Evolutionary conservation across 306 rosid species (phyloP).

Genomic region (Inga oerstediana): DNA sequence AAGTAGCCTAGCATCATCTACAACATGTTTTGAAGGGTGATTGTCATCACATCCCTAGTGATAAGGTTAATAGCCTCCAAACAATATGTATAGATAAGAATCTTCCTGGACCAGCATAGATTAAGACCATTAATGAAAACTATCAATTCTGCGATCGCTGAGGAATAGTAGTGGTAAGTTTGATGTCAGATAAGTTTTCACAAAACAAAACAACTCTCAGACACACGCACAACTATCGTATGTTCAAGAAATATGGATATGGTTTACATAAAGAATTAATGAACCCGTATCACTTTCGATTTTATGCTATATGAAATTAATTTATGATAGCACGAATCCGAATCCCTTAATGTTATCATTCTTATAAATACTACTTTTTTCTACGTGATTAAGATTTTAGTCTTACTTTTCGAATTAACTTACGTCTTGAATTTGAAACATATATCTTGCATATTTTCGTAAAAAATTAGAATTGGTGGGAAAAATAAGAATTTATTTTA

Average conservation of each 20-base stretch:
- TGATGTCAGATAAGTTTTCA: neutral
- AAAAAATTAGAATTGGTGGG: neutral
- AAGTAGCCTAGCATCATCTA: too few relatives aligned
- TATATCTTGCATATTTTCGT: neutral
- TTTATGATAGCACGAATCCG: neutral
- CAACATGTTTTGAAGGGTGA: too few relatives aligned
- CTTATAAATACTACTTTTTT: neutral
- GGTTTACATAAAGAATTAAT: neutral
- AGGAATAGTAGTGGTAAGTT: too few relatives aligned
- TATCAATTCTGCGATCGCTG: too few relatives aligned
- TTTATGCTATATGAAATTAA: neutral
- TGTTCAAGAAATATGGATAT: too few relatives aligned
- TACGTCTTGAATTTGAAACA: neutral
- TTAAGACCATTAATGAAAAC: too few relatives aligned
- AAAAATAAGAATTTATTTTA: neutral
- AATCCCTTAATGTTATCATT: neutral
- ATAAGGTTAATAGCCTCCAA: too few relatives aligned
- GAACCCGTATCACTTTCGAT: neutral
- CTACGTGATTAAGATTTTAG: neutral
- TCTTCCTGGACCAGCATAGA: too few relatives aligned
- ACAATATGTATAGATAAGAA: too few relatives aligned
- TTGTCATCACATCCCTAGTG: too few relatives aligned
- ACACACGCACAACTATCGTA: too few relatives aligned
- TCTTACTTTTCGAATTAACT: neutral
- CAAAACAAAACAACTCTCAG: neutral